Percentiles rank a stretch among this genome's conserved stretches.
These are phyloP conservation scores for Encephalitozoon hellem DNA, from an alignment of 371 early-diverging fungal genomes.

Conservation along the genomic window DNA sequence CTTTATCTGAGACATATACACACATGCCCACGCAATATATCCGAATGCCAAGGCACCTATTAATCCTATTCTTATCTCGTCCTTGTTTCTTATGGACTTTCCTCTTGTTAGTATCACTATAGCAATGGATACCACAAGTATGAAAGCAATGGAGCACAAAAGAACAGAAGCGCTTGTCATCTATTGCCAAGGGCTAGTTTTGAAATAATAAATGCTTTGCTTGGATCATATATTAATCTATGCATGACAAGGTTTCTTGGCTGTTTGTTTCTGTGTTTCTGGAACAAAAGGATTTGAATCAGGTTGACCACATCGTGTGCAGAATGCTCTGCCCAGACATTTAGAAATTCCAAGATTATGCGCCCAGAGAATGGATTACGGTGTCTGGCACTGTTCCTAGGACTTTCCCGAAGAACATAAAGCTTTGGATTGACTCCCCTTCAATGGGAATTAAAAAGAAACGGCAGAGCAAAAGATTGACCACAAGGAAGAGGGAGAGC, in stretches of 20 bases:
- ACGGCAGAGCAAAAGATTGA: slow-evolving; percentile 7
- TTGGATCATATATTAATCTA: neutral
- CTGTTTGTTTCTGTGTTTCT: too few species aligned
- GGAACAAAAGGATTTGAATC: too few species aligned
- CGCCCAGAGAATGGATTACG: too few species aligned
- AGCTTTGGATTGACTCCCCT: neutral
- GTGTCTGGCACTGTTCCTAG: too few species aligned
- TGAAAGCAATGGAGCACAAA: neutral
- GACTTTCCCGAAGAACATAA: neutral
- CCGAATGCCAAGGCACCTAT: slow-evolving; percentile 41
- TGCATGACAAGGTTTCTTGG: too few species aligned
- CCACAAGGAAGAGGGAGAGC: slow-evolving; percentile 29
- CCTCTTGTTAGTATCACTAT: slow-evolving; percentile 11
- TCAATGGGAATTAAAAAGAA: neutral
- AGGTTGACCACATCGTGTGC: too few species aligned
- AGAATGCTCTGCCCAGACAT: too few species aligned
- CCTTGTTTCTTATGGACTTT: slow-evolving; percentile 1
- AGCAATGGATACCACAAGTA: neutral
- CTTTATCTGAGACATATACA: slow-evolving; percentile 48
- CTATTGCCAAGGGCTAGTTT: neutral
- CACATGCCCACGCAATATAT: slow-evolving; percentile 49
- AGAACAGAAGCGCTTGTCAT: neutral
- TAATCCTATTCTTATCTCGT: slow-evolving; percentile 31
- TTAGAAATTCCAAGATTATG: too few species aligned
- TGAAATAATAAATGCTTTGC: slow-evolving; percentile 4